A percentile compares a stretch with the other conserved stretches of the same genome.
These are phyloP conservation scores for Talaromyces sp. DNA, from an alignment of 2,329 filamentous ascomycete species.

Conservation along the genomic window DNA sequence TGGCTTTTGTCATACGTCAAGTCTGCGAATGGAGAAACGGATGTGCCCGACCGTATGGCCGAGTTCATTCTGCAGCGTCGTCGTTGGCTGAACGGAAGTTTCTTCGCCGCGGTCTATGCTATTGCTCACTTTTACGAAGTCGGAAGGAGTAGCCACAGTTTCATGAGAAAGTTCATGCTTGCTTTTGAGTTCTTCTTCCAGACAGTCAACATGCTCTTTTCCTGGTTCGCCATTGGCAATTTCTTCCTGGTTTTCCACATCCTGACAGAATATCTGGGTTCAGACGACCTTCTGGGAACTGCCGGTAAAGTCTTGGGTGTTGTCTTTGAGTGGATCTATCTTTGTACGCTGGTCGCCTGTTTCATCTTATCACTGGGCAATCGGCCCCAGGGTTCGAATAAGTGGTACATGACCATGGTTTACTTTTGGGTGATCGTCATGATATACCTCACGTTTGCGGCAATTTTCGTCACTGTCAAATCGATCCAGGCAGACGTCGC, in stretches of 20 bases:
- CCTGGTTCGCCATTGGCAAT: slow-evolving; percentile 97
- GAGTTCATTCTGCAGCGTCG: slow-evolving; percentile 94
- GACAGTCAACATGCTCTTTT: slow-evolving; percentile 92
- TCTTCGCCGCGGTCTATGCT: slow-evolving; percentile 95
- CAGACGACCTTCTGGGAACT: slow-evolving; percentile 64
- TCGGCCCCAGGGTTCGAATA: slow-evolving; percentile 87
- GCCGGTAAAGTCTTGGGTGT: slow-evolving; percentile 78
- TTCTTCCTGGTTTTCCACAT: slow-evolving; percentile 99
- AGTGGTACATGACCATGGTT: slow-evolving; percentile 95
- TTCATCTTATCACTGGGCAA: slow-evolving; percentile 95
- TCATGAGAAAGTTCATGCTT: slow-evolving; percentile 82
- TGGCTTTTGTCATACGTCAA: slow-evolving; percentile 99
- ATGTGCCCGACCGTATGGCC: slow-evolving; percentile 89
- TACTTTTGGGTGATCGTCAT: slow-evolving; percentile 97
- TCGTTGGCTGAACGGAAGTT: slow-evolving; percentile 96
- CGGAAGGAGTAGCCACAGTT: slow-evolving; percentile 85
- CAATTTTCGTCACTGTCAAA: slow-evolving; percentile 86
- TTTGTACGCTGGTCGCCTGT: slow-evolving; percentile 84
- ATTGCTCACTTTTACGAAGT: slow-evolving; percentile 95
- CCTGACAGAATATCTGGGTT: slow-evolving; percentile 78
- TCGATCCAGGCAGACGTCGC: slow-evolving; percentile 71
- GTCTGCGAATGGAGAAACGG: slow-evolving; percentile 91
- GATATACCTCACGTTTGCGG: slow-evolving; percentile 91
- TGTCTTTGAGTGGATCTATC: slow-evolving; percentile 94
- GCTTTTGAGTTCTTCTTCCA: slow-evolving; percentile 92